phyloP scores from a whole-genome alignment of 176 grass and related monocot species.

The Zoysia pacifica region DNA sequence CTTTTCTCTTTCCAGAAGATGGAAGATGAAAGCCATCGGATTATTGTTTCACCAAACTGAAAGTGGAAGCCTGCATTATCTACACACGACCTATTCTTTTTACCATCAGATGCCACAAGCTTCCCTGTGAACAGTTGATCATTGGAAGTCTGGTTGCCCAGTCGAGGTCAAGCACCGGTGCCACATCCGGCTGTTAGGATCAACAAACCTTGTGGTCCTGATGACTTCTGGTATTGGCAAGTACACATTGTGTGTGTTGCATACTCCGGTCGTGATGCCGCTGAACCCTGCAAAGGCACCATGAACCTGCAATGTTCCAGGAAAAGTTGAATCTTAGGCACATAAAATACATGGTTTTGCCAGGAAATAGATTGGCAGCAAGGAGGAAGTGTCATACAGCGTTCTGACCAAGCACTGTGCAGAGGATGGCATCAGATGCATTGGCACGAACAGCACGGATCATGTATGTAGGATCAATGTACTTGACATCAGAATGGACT shows the following conservation, averaged over 20 bases:
- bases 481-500: conserved; percentile 83
- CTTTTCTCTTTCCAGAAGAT: background rate
- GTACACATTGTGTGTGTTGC: conserved; percentile 89
- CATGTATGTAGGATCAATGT: conserved; percentile 98
- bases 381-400: conserved; percentile 56
- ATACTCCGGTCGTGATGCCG: conserved; percentile 82
- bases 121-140: conserved; percentile 24
- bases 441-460: conserved; percentile 89
- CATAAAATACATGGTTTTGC: background rate
- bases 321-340: conserved; percentile 3
- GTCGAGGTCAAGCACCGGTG: conserved; percentile 93
- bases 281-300: conserved; percentile 94
- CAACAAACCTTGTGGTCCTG: conserved; percentile 52
- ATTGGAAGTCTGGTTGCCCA: conserved; percentile 88
- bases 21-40: background rate
- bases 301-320: conserved; percentile 59
- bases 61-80: background rate
- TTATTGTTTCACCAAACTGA: background rate
- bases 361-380: background rate
- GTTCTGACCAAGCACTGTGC: conserved; percentile 96
- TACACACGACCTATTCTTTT: conserved; percentile 20
- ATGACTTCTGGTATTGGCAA: conserved; percentile 86
- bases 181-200: conserved; percentile 98
- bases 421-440: conserved; percentile 94
- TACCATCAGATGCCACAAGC: conserved; percentile 16